Base-by-base conservation (phyloP, 2,329 filamentous ascomycete genomes). In the Calonectria pauciramosa region DNA sequence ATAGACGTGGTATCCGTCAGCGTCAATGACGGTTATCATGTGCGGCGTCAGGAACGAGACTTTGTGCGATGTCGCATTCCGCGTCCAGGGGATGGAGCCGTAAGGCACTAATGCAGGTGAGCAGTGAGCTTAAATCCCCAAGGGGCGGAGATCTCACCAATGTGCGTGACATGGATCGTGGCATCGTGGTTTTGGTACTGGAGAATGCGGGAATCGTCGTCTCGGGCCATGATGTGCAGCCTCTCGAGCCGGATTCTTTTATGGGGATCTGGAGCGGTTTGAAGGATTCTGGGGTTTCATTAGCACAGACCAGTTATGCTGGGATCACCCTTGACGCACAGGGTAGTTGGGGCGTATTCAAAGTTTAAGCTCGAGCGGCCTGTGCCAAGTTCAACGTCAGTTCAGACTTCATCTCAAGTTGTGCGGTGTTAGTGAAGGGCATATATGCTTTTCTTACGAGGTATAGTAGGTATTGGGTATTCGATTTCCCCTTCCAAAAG, bases 181-280 rank as follows among this genome's bases (percentile, higher is more conserved):
- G 68, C 66, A 28, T 72, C 68, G 18, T 52, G 49, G 32, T 65
- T 72, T 54, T 76, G 68, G 51, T 76, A 73, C 38, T 72, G 68
- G 0, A 75, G 36, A 3, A 75, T 75, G 16, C 74, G 74, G 1
- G 74, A 75, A 16, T 68, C 59, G 2, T 75, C 69, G 32, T 72
- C 72, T 44, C 72, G 64, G 23, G 72, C 72, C 72, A 75, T 75
- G 30, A 70, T 66, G 7, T 75, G 74, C 51, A 76, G 51, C 11
- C 67, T 65, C 32, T 73, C 63, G 2, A 75, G 71, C 1, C 30
- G 34, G 6, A 68, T 54, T 32, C 23, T 34, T 23, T 52, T 41
- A 32, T 68, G 47, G 14, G 49, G 30, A 26, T 44, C 23, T 16
- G 49, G 65, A 26, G 65, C 65, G 16, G 16, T 56, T 16, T 52